Evolutionary conservation across 2,329 filamentous ascomycete genomes (phyloP), one percentile per base, ranked within the genome.

Genomic region (Ascochyta fabae): DNA sequence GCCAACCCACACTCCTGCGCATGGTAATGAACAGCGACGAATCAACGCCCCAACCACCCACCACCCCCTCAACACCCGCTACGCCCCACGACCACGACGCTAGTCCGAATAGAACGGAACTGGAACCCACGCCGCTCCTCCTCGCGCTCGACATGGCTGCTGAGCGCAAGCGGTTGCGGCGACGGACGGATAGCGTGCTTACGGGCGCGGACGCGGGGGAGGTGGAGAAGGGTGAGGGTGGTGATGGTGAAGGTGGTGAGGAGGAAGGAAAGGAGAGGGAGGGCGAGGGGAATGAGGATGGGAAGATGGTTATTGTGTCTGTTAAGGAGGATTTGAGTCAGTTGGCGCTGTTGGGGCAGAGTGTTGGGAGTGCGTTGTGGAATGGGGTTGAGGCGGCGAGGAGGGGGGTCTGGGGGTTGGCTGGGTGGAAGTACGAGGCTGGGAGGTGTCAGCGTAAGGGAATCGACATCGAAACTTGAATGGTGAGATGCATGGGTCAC

Each of bases 1-100:
- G 53, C 33, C 53, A 56, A 40, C 53, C 53, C 19, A 56, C 53
- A 5, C 53, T 56, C 10, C 53, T 56, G 16, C 48, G 53, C 47
- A 56, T 56, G 53, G 47, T 56, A 19, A 48, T 46, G 36, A 31
- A 43, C 12, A 38, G 36, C n/a, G 36, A 26, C 12, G 6, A 42
- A 29, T 42, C 42, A n/a, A 26, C 53, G 4, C 34, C 36, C 4
- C 38, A 26, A 15, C 1, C 29, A 2, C 3, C 42, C 26, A 19
- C 24, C 10, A 35, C 47, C 19, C 7, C 36, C 9, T 5, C 31
- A 0, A 15, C 42, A 16, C 9, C 27, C 0, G 19, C 19, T 19
- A 19, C 19, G 19, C 19, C 19, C 19, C 19, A 19, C 19, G 19
- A 19, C 19, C 2, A 15, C 47, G 9, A 6, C 9, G 19, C 44